Conservation (phyloP, 495 filamentous ascomycete species). For the Daldinia childiae region DNA sequence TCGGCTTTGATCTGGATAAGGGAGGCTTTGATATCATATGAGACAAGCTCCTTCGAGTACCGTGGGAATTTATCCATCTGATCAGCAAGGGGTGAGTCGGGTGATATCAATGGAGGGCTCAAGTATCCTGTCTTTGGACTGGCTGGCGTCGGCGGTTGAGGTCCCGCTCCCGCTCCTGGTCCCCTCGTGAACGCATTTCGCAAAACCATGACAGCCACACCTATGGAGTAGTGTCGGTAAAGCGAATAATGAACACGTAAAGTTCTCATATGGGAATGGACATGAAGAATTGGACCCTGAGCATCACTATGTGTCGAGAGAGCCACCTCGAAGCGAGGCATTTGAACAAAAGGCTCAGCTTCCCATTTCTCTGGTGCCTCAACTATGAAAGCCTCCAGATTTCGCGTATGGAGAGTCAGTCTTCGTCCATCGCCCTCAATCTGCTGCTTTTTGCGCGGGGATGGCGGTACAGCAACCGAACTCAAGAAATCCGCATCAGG, state of each 20-base stretch:
- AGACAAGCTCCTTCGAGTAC: slow-evolving; percentile 69
- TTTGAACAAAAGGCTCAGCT: slow-evolving; percentile 81
- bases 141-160: slow-evolving; percentile 41
- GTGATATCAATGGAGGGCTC: slow-evolving; percentile 51
- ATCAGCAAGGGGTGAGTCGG: slow-evolving; percentile 42
- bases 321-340: slow-evolving; percentile 87
- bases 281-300: slow-evolving; percentile 85
- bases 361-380: slow-evolving; percentile 87
- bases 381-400: slow-evolving; percentile 87
- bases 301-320: slow-evolving; percentile 85
- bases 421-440: slow-evolving; percentile 82
- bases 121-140: slow-evolving; percentile 42
- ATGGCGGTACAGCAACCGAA: slow-evolving; percentile 67
- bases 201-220: slow-evolving; percentile 80
- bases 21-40: slow-evolving; percentile 78
- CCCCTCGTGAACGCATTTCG: slow-evolving; percentile 72
- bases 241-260: slow-evolving; percentile 89
- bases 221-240: slow-evolving; percentile 91
- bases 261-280: slow-evolving; percentile 81
- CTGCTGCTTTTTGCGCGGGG: slow-evolving; percentile 65
- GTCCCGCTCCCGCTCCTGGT: slow-evolving; percentile 28
- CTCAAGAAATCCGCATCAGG: slow-evolving; percentile 67
- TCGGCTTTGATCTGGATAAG: slow-evolving; percentile 88
- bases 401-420: slow-evolving; percentile 79
- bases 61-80: slow-evolving; percentile 47